Conservation (phyloP, 1,139 yeast genomes). For the Barnettozyma hawaiiensis region DNA sequence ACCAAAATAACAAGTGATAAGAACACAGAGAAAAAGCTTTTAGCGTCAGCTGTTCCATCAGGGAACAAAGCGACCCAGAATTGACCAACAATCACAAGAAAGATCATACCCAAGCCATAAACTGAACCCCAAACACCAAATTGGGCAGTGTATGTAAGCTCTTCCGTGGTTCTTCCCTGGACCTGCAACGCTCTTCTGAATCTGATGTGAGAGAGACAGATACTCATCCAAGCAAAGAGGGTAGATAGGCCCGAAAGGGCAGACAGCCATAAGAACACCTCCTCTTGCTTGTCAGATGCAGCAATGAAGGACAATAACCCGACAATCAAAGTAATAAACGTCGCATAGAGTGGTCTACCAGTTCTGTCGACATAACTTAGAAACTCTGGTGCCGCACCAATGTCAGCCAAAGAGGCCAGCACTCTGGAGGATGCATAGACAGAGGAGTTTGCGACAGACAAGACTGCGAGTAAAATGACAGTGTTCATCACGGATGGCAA, state of each 20-base stretch:
- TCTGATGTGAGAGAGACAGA: conserved; percentile 53
- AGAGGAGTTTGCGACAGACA: conserved; percentile 64
- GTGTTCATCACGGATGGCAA: conserved; percentile 48
- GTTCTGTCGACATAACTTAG: conserved; percentile 54
- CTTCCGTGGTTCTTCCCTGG: conserved; percentile 48
- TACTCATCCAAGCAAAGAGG: conserved; percentile 62
- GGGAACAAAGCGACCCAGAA: conserved; percentile 75
- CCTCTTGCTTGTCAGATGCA: conserved; percentile 52
- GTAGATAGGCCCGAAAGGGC: conserved; percentile 65
- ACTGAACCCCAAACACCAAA: conserved; percentile 49
- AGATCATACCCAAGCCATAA: conserved; percentile 42
- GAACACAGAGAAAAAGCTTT: conserved; percentile 54
- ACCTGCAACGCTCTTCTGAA: conserved; percentile 54
- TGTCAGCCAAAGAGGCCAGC: conserved; percentile 58
- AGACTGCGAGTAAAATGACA: conserved; percentile 50
- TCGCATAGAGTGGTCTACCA: conserved; percentile 62
- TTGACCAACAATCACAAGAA: conserved; percentile 50
- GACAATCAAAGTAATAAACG: conserved; percentile 42
- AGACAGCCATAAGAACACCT: conserved; percentile 60
- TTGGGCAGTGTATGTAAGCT: conserved; percentile 49
- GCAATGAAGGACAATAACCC: conserved; percentile 60
- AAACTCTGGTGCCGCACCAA: conserved; percentile 55
- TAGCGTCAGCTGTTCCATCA: conserved; percentile 45
- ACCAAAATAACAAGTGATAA: conserved; percentile 58
- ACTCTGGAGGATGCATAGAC: conserved; percentile 66